These are phyloP conservation scores for Picochlorum costavermella DNA, from an alignment of 139 green algal genomes.

Conservation along the genomic window DNA sequence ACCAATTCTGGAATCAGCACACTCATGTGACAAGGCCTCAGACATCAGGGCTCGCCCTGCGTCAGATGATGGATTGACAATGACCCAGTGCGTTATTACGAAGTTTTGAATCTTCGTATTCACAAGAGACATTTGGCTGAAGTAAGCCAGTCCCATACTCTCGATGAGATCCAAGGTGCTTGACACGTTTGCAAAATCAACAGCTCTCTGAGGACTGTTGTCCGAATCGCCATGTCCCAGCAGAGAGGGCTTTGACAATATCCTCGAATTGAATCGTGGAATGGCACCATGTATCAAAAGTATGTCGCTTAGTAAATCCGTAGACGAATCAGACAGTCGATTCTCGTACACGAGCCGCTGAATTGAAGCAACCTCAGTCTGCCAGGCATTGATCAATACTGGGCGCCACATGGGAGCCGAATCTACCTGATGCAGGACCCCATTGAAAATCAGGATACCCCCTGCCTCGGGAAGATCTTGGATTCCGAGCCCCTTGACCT, in stretches of 20 bases:
- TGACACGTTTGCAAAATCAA: no score
- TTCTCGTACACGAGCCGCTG: not conserved
- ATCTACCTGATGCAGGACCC: not conserved
- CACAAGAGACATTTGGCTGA: no score
- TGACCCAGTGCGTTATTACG: slow-evolving; percentile 56
- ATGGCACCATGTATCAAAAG: slow-evolving; percentile 34
- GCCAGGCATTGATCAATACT: slow-evolving; percentile 1
- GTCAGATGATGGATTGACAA: slow-evolving; percentile 27
- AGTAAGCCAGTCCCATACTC: no score
- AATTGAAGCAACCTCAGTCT: not conserved
- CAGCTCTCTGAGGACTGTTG: no score
- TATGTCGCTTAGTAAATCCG: slow-evolving; percentile 35
- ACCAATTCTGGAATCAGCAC: slow-evolving; percentile 15
- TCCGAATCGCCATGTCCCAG: no score
- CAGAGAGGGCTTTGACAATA: slow-evolving; percentile 8
- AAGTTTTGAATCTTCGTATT: not conserved
- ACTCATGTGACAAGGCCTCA: slow-evolving; percentile 19
- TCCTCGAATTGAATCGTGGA: slow-evolving; percentile 31
- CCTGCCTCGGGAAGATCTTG: not conserved
- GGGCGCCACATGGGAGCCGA: not conserved
- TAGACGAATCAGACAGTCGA: not conserved
- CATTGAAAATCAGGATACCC: not conserved
- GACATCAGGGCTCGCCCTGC: slow-evolving; percentile 16
- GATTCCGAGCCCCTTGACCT: not conserved
- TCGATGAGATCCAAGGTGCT: no score